Evolutionary conservation across 139 green algal genomes (phyloP).

Genomic region (Cymbomonas tetramitiformis): DNA sequence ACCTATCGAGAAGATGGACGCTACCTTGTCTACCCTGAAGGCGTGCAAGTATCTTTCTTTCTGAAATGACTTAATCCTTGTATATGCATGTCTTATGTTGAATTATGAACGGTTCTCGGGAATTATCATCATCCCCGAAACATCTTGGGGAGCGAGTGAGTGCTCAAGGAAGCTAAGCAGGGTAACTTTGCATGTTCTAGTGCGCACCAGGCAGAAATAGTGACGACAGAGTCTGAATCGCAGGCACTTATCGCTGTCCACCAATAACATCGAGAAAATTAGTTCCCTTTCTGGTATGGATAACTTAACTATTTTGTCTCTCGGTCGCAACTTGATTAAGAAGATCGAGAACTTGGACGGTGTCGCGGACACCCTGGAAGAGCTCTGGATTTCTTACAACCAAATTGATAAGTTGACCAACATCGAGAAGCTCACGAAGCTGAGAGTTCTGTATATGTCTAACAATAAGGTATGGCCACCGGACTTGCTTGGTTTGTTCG

Average conservation of each 20-base stretch:
- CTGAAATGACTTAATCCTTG: too few species aligned
- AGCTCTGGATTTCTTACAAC: constrained; percentile 93
- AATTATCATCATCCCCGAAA: too few species aligned
- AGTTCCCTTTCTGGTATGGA: constrained; percentile 56
- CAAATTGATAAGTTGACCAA: constrained; percentile 60
- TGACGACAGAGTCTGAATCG: too few species aligned
- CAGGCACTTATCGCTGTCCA: constrained; percentile 78
- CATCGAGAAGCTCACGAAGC: constrained; percentile 60
- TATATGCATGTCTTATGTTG: too few species aligned
- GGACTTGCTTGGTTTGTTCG: not conserved
- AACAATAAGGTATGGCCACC: constrained; percentile 60
- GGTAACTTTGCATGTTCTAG: too few species aligned
- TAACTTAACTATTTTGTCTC: constrained; percentile 57
- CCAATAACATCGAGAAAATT: constrained; percentile 91
- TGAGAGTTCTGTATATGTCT: constrained; percentile 63
- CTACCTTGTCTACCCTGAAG: constrained; percentile 57
- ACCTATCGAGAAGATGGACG: constrained; percentile 85
- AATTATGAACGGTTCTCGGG: too few species aligned
- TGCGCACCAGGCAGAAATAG: too few species aligned
- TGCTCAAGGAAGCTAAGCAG: too few species aligned
- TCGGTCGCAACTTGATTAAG: constrained; percentile 83
- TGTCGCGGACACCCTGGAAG: constrained; percentile 64
- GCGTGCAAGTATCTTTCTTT: constrained; percentile 52
- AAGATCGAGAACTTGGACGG: constrained; percentile 82
- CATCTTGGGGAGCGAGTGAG: too few species aligned